These are phyloP conservation scores for Westerdykella sp. DNA, from an alignment of 2,329 filamentous ascomycete genomes.

Conservation along the genomic window DNA sequence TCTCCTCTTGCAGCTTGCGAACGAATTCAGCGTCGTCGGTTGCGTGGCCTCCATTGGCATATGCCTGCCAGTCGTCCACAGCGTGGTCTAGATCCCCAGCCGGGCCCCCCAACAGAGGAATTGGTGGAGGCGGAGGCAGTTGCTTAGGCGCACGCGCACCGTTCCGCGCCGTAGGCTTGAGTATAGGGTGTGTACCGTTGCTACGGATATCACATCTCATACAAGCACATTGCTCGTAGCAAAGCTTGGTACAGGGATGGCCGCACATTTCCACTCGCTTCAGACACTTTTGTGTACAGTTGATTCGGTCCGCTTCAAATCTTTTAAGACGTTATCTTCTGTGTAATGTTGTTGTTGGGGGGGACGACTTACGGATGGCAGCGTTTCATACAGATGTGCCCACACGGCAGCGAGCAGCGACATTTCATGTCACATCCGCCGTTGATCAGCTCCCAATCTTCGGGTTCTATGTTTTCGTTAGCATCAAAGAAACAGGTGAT, in stretches of 20 bases:
- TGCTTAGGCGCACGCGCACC: slow-evolving; percentile 1
- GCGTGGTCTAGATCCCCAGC: neutral
- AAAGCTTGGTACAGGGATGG: slow-evolving; percentile 24
- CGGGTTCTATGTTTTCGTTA: slow-evolving; percentile 7
- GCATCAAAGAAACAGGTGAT: neutral
- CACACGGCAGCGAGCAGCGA: slow-evolving; percentile 24
- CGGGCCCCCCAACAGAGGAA: neutral
- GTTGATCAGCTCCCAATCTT: slow-evolving; percentile 25
- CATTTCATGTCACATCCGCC: slow-evolving; percentile 28
- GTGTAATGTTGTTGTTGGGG: neutral
- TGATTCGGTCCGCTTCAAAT: slow-evolving; percentile 24
- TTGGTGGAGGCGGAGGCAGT: neutral
- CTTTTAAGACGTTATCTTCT: slow-evolving; percentile 5
- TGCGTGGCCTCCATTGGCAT: slow-evolving; percentile 14
- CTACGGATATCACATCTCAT: slow-evolving; percentile 19
- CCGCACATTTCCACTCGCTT: slow-evolving; percentile 19
- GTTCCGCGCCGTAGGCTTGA: slow-evolving; percentile 15
- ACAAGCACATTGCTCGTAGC: slow-evolving; percentile 28
- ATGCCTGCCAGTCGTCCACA: slow-evolving; percentile 10
- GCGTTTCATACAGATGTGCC: slow-evolving; percentile 27
- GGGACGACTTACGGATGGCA: slow-evolving; percentile 27
- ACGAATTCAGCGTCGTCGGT: slow-evolving; percentile 16
- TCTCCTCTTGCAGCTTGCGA: slow-evolving; percentile 9
- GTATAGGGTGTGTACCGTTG: slow-evolving; percentile 18
- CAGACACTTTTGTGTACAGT: slow-evolving; percentile 28